Evolutionary conservation across 805 yeast species (phyloP).

Genomic region (Ogataea degrootiae): DNA sequence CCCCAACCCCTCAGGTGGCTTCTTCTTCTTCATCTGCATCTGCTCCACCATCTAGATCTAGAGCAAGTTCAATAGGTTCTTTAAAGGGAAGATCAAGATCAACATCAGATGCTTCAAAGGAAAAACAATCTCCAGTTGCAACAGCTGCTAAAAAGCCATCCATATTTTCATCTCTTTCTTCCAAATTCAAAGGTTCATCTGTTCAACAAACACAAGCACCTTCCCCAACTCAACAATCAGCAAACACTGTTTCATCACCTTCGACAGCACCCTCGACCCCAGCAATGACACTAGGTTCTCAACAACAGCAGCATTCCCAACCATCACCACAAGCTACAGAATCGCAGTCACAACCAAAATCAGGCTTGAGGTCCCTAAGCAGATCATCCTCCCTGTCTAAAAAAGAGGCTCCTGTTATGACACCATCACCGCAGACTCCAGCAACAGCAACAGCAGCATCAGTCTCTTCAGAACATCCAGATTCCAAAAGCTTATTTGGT

Average conservation of each 20-base stretch:
- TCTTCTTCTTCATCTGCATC: constrained; percentile 4
- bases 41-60: constrained; percentile 8
- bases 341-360: constrained; percentile 1
- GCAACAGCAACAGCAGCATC: background rate
- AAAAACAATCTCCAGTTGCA: constrained; percentile 7
- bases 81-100: constrained; percentile 11
- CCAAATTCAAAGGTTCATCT: constrained; percentile 26
- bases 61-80: constrained; percentile 13
- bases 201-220: constrained; percentile 9
- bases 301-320: background rate
- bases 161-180: constrained; percentile 30
- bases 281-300: background rate
- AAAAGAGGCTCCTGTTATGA: no score
- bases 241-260: background rate
- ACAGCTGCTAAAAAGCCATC: constrained; percentile 21
- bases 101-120: constrained; percentile 13
- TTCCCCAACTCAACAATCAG: constrained; percentile 1
- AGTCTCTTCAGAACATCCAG: constrained; percentile 3
- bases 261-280: background rate
- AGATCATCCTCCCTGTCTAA: no score
- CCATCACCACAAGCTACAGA: background rate
- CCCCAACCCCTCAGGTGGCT: background rate
- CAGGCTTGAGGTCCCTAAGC: background rate
- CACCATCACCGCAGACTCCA: background rate
- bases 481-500: constrained; percentile 16